A percentile compares a stretch with the other conserved stretches of the same genome.
Conservation (phyloP, 305 asterid genomes). For the Solanum hybrid region DNA sequence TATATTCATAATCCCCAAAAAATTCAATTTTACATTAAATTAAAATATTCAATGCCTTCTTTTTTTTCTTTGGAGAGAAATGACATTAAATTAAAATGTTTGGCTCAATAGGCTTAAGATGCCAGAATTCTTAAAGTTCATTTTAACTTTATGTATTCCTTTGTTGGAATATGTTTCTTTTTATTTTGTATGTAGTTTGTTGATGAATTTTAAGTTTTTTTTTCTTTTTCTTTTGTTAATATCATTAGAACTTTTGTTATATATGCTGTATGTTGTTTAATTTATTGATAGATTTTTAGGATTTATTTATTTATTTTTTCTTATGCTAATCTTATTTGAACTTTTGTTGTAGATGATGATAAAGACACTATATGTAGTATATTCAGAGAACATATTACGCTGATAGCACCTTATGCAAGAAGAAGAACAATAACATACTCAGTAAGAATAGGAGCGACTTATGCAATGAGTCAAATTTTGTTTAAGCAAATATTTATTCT, state of each 20-base stretch:
- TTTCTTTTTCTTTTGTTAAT: too few relatives aligned
- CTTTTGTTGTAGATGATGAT: too few relatives aligned
- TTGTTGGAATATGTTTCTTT: neutral
- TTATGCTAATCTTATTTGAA: too few relatives aligned
- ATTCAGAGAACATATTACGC: too few relatives aligned
- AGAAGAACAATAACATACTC: too few relatives aligned
- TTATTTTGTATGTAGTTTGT: neutral
- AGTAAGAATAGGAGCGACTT: neutral
- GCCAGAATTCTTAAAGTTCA: neutral
- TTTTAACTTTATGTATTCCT: neutral
- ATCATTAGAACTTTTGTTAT: too few relatives aligned
- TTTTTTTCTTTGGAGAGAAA: neutral
- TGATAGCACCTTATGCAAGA: too few relatives aligned
- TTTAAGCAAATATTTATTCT: neutral
- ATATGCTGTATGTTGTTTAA: too few relatives aligned
- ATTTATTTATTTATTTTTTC: too few relatives aligned
- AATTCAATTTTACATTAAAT: too few relatives aligned
- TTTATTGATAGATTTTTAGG: neutral
- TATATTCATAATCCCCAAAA: neutral
- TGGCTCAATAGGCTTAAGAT: neutral
- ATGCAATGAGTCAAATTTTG: neutral
- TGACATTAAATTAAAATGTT: neutral
- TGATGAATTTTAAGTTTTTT: neutral
- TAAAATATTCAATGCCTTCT: neutral
- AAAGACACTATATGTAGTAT: too few relatives aligned